Evolutionary conservation across 345 rosid species (phyloP).

Genomic region (Populus alba): DNA sequence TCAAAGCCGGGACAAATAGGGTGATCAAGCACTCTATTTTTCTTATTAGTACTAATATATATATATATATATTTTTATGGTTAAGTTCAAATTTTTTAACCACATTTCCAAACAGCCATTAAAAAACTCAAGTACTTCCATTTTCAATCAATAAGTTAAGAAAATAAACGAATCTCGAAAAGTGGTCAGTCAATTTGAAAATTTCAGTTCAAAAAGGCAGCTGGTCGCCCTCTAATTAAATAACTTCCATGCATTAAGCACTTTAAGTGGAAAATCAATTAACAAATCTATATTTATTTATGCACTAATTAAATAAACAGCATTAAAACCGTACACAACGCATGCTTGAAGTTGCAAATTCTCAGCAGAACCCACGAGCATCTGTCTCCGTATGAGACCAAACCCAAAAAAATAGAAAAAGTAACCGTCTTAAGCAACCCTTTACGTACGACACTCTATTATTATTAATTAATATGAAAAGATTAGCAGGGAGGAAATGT

Average conservation of each 20-base stretch:
- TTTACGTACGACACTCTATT: background rate
- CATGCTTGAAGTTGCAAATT: constrained; percentile 20
- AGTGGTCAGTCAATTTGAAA: background rate
- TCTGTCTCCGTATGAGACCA: constrained; percentile 16
- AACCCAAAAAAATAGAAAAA: constrained; percentile 3
- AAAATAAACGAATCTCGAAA: background rate
- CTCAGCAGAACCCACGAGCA: constrained; percentile 13
- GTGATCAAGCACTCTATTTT: background rate
- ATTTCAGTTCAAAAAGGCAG: background rate
- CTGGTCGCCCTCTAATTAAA: background rate
- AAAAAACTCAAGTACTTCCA: background rate
- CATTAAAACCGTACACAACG: background rate
- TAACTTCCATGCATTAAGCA: background rate
- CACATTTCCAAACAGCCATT: no score
- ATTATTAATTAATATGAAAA: background rate
- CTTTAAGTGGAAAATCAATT: background rate
- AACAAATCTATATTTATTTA: no score
- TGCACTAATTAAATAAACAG: background rate
- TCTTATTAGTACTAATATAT: no score
- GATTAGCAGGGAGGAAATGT: background rate
- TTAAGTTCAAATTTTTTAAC: background rate
- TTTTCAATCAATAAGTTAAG: background rate
- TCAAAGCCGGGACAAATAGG: background rate
- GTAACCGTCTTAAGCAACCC: background rate
- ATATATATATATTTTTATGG: no score